These are phyloP conservation scores for Suillus subalutaceus DNA, from an alignment of 768 basidiomycete genomes.

Conservation along the genomic window DNA sequence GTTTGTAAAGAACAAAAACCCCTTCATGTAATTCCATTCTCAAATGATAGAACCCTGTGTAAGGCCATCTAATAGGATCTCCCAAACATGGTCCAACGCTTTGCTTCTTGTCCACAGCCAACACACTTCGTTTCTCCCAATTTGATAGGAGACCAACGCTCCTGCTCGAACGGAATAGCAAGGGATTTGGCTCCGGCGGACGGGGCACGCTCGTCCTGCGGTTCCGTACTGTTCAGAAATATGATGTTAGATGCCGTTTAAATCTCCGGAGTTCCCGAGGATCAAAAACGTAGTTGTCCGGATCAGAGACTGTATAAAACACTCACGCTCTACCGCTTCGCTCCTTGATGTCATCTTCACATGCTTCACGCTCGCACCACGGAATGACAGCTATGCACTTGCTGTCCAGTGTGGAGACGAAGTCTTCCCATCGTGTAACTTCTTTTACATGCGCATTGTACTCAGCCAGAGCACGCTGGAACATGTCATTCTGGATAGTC, in stretches of 20 bases:
- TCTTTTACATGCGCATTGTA: slow-evolving; percentile 74
- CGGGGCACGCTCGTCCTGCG: slow-evolving; percentile 92
- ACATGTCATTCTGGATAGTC: slow-evolving; percentile 90
- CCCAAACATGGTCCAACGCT: slow-evolving; percentile 97
- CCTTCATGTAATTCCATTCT: neutral
- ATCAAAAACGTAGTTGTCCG: neutral
- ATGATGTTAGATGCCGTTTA: slow-evolving; percentile 12
- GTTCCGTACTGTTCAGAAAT: slow-evolving; percentile 63
- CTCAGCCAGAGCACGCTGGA: slow-evolving; percentile 68
- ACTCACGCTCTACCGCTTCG: slow-evolving; percentile 79
- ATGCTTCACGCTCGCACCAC: slow-evolving; percentile 92
- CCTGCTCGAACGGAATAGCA: slow-evolving; percentile 95
- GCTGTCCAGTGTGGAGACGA: slow-evolving; percentile 88
- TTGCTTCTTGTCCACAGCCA: slow-evolving; percentile 85
- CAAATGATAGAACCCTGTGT: neutral
- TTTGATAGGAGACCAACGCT: slow-evolving; percentile 76
- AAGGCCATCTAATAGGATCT: slow-evolving; percentile 64
- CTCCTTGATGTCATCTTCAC: slow-evolving; percentile 99
- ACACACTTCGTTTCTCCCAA: slow-evolving; percentile 88
- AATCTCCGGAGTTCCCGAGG: neutral
- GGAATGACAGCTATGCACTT: slow-evolving; percentile 90
- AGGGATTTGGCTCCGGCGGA: slow-evolving; percentile 98
- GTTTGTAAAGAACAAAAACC: neutral
- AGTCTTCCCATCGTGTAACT: slow-evolving; percentile 87
- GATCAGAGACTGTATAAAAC: slow-evolving; percentile 10